phyloP scores from a whole-genome alignment of 169 alveolate genomes.

The Cryptosporidium sp. region DNA sequence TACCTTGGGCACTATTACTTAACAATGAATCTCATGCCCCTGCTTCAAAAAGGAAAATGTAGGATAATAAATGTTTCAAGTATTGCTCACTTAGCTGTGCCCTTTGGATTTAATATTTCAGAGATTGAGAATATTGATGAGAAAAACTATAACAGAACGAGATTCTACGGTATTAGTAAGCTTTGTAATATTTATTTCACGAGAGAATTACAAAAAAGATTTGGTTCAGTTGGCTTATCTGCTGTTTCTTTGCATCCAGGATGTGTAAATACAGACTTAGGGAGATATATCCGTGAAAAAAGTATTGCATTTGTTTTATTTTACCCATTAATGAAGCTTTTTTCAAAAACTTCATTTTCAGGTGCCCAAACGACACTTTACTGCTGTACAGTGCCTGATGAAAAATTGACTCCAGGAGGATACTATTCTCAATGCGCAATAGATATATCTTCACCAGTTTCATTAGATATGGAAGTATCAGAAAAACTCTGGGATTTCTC shows the following conservation, averaged over 20 bases:
- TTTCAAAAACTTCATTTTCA: conserved; percentile 68
- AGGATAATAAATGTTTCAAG: conserved; percentile 77
- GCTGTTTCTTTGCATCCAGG: conserved; percentile 81
- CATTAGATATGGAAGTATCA: conserved; percentile 40
- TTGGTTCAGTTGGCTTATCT: conserved; percentile 49
- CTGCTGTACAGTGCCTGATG: conserved; percentile 66
- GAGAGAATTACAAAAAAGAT: conserved; percentile 64
- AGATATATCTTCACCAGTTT: conserved; percentile 57
- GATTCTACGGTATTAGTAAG: conserved; percentile 74
- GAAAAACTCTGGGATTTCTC: conserved; percentile 47
- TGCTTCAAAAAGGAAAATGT: conserved; percentile 64
- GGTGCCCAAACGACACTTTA: conserved; percentile 80
- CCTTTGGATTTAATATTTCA: conserved; percentile 33
- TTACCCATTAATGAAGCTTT: conserved; percentile 38
- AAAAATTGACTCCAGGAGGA: conserved; percentile 76
- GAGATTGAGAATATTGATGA: conserved; percentile 41
- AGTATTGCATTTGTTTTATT: neutral
- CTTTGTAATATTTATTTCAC: conserved; percentile 74
- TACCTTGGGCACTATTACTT: conserved; percentile 82
- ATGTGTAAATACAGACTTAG: conserved; percentile 75
- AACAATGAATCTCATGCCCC: conserved; percentile 76
- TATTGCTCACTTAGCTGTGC: conserved; percentile 71
- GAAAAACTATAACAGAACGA: conserved; percentile 12
- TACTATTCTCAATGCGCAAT: conserved; percentile 77
- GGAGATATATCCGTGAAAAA: conserved; percentile 40